These are phyloP conservation scores for Colletotrichum musicola DNA, from an alignment of 2,329 filamentous ascomycete species.

Conservation along the genomic window DNA sequence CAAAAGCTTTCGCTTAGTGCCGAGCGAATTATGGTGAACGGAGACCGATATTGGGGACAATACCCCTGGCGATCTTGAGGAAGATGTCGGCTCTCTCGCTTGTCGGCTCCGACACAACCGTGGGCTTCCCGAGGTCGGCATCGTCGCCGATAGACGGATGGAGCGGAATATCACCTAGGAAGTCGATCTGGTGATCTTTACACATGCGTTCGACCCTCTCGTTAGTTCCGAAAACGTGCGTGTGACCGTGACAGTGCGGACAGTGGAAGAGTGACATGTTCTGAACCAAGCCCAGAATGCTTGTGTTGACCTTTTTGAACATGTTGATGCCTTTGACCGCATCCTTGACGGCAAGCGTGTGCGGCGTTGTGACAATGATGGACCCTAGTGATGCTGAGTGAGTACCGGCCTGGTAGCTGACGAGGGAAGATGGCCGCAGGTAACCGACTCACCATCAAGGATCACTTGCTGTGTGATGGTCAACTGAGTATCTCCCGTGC, in stretches of 20 bases:
- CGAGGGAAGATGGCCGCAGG: background rate
- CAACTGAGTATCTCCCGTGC: constrained; percentile 94
- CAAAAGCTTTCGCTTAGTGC: background rate
- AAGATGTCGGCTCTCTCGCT: constrained; percentile 81
- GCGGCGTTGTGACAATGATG: constrained; percentile 91
- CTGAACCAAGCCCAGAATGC: constrained; percentile 87
- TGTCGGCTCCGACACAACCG: constrained; percentile 86
- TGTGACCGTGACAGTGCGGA: constrained; percentile 80
- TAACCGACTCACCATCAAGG: constrained; percentile 75
- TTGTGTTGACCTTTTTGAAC: constrained; percentile 87
- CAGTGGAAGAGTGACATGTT: constrained; percentile 92
- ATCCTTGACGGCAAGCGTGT: constrained; percentile 92
- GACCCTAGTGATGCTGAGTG: constrained; percentile 64
- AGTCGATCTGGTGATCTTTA: constrained; percentile 77
- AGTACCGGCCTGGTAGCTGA: background rate
- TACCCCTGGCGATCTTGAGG: constrained; percentile 72
- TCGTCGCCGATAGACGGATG: constrained; percentile 89
- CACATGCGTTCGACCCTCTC: constrained; percentile 78
- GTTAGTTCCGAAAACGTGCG: constrained; percentile 79
- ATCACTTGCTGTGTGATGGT: constrained; percentile 96
- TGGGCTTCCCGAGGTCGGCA: constrained; percentile 88
- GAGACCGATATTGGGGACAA: constrained; percentile 59
- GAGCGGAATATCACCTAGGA: constrained; percentile 90
- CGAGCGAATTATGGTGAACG: constrained; percentile 17
- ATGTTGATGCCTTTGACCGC: constrained; percentile 92